Evolutionary conservation across 2,329 filamentous ascomycete species (phyloP).

Genomic region (Capronia coronata): DNA sequence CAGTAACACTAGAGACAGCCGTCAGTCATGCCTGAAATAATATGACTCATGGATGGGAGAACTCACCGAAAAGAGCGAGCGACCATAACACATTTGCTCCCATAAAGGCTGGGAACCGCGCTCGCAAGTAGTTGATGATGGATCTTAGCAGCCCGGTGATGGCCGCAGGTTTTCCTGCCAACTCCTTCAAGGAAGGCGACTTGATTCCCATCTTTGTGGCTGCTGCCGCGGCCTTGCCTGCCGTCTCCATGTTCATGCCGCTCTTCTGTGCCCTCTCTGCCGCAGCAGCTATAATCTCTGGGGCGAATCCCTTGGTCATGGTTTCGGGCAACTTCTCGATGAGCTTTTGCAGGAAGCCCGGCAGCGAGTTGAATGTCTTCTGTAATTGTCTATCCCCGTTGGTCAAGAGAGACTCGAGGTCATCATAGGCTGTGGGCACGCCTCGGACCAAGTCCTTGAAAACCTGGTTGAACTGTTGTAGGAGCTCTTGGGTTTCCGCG

Average conservation of each 20-base stretch:
- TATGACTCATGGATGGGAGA: not conserved
- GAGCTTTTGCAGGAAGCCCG: conserved; percentile 73
- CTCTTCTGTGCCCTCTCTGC: conserved; percentile 59
- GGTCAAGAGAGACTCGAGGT: conserved; percentile 65
- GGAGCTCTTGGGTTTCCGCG: conserved; percentile 73
- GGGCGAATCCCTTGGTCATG: conserved; percentile 66
- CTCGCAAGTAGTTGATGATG: conserved; percentile 83
- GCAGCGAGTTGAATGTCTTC: conserved; percentile 61
- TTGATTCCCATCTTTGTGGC: conserved; percentile 61
- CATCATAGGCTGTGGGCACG: conserved; percentile 85
- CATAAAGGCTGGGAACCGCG: conserved; percentile 82
- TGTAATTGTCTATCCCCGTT: conserved; percentile 59
- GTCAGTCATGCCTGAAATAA: not conserved
- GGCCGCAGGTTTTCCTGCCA: conserved; percentile 81
- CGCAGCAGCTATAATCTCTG: conserved; percentile 73
- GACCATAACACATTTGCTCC: conserved; percentile 90
- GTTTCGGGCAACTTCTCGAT: conserved; percentile 79
- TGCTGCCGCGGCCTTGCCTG: conserved; percentile 48
- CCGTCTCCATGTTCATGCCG: conserved; percentile 53
- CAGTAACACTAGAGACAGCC: conserved; percentile 62
- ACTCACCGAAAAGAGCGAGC: conserved; percentile 70
- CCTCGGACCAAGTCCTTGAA: conserved; percentile 90
- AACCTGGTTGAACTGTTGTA: conserved; percentile 78
- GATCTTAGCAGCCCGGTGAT: conserved; percentile 76
- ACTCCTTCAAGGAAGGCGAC: conserved; percentile 66